Evolutionary conservation across 2,329 filamentous ascomycete genomes (phyloP).

Genomic region (Fulvia fulva): DNA sequence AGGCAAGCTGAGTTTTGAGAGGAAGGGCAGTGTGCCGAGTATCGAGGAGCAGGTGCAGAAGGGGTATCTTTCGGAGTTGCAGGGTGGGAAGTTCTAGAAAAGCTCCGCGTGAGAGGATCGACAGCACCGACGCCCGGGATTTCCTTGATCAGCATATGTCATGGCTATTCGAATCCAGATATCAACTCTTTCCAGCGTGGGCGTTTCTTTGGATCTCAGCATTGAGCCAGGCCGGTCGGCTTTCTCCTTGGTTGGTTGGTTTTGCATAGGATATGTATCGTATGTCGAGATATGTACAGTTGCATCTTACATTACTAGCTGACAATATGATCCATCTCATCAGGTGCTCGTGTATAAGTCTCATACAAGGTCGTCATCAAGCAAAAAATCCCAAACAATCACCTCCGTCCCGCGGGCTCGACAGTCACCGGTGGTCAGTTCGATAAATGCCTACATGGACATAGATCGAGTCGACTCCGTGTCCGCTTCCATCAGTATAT

Average conservation of each 20-base stretch:
- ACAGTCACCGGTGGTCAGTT: too few species aligned
- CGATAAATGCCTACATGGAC: too few species aligned
- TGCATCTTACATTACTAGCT: too few species aligned
- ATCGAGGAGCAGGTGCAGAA: background rate
- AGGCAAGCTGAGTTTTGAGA: conserved; percentile 1
- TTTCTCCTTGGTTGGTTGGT: background rate
- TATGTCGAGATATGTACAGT: background rate
- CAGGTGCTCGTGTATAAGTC: too few species aligned
- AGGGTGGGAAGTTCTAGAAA: background rate
- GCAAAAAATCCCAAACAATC: background rate
- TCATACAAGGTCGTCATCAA: too few species aligned
- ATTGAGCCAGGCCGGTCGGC: too few species aligned
- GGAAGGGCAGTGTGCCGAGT: background rate
- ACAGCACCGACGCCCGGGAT: background rate
- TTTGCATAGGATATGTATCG: background rate
- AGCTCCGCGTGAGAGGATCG: background rate
- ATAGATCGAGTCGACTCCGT: too few species aligned
- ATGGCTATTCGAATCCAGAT: background rate
- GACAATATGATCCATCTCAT: too few species aligned
- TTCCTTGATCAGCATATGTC: background rate
- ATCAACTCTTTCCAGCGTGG: background rate
- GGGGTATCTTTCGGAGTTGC: background rate
- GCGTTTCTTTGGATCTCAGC: background rate
- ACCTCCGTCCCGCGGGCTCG: background rate
- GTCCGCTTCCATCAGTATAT: too few species aligned